These are phyloP conservation scores for Solanum sitiens DNA, from an alignment of 257 asterid genomes.

Conservation along the genomic window DNA sequence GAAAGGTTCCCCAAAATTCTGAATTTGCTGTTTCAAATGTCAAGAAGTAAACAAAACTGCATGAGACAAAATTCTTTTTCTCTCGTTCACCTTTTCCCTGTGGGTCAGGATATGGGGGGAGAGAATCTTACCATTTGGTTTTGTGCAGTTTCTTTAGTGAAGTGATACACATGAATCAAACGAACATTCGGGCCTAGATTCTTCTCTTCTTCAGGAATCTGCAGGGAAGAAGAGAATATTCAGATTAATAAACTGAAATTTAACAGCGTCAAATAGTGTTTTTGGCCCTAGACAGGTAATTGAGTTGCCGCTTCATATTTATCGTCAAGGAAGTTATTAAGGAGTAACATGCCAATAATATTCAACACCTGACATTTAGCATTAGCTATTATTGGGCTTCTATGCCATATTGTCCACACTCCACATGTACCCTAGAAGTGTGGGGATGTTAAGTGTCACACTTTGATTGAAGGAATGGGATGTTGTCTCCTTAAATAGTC, in stretches of 20 bases:
- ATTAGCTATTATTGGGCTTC: not conserved
- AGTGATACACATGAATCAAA: conserved; percentile 57
- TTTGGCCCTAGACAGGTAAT: not conserved
- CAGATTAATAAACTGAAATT: not conserved
- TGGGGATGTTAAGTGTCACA: not conserved
- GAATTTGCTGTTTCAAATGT: conserved; percentile 25
- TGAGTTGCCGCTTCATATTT: not conserved
- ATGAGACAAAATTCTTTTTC: not conserved
- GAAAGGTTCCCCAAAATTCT: conserved; percentile 54
- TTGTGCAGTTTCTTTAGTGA: conserved; percentile 36
- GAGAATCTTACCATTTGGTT: conserved; percentile 36
- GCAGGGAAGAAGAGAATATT: not conserved
- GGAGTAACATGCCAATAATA: not conserved
- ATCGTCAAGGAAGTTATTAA: not conserved
- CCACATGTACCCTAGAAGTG: not conserved
- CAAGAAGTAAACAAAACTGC: not conserved
- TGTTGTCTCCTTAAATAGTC: not conserved
- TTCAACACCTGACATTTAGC: not conserved
- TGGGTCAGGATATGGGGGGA: not conserved
- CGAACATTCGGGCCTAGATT: conserved; percentile 23
- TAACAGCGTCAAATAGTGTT: not conserved
- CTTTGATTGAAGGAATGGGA: not conserved
- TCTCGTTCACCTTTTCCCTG: not conserved
- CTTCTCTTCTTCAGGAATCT: conserved; percentile 48
- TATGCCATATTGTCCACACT: not conserved